These are phyloP conservation scores for Russula sp. DNA, from an alignment of 768 basidiomycete genomes.

Conservation along the genomic window DNA sequence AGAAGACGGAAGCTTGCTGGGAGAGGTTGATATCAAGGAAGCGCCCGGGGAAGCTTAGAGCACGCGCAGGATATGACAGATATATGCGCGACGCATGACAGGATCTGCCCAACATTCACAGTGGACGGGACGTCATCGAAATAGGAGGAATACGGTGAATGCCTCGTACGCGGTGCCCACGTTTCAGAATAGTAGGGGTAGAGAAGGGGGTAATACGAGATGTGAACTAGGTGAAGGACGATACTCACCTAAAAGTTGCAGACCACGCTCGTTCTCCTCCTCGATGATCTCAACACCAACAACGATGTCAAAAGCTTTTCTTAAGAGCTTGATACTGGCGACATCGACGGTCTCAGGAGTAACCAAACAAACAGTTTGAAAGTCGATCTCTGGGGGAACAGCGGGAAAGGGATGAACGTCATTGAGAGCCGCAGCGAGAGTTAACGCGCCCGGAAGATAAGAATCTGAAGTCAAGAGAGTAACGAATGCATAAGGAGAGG, in stretches of 20 bases:
- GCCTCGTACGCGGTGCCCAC: not conserved
- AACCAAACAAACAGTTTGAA: constrained; percentile 83
- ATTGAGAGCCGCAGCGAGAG: constrained; percentile 76
- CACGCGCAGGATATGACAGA: not conserved
- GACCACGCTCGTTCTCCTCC: constrained; percentile 55
- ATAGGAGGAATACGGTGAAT: not conserved
- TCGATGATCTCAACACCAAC: constrained; percentile 89
- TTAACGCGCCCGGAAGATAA: constrained; percentile 91
- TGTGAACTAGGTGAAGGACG: not conserved
- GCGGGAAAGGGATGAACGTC: constrained; percentile 66
- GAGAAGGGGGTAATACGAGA: not conserved
- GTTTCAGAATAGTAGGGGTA: not conserved
- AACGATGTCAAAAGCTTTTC: constrained; percentile 77
- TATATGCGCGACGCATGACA: not conserved
- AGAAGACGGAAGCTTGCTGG: not conserved
- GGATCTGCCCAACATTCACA: not conserved
- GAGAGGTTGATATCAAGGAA: not conserved
- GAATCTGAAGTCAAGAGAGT: constrained; percentile 88
- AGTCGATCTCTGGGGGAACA: constrained; percentile 54
- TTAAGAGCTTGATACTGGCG: constrained; percentile 67
- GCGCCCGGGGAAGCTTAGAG: not conserved
- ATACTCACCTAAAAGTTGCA: constrained; percentile 77
- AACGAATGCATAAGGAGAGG: constrained; percentile 72
- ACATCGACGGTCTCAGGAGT: constrained; percentile 93
- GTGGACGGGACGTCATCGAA: not conserved